Base-by-base conservation (phyloP, 2,329 filamentous ascomycete genomes). In the Aureobasidium sp. region DNA sequence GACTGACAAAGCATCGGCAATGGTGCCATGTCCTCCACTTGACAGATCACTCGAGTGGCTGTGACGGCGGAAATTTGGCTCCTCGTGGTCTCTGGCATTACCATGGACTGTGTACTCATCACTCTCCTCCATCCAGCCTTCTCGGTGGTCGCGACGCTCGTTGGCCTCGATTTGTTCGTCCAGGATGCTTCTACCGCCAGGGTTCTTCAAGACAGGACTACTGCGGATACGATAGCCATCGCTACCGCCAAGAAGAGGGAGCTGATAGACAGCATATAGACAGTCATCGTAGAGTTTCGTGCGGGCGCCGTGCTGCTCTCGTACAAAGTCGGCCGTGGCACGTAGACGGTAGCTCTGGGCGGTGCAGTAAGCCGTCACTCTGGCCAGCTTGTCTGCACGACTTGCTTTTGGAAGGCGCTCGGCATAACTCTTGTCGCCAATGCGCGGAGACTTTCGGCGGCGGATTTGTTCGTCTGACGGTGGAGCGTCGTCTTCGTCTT, bases 241-340 rank as follows among this genome's bases (percentile, higher is more conserved):
- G 51, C 81, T 85, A 1, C 93, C 94, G 2, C 90, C 88, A 60
- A 97, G 80, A 17, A 99, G 78, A 5, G 94, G 94, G 34, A 97
- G 78, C 72, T 97, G 92, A 74, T 99, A 99, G 52, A 96, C 93
- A 29, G 88, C 90, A 72, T 99, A 99, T 27, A 99, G 79, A 71
- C 94, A 99, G 74, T 99, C 94, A 74, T 99, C 94, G 75, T 99
- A 99, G 5, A 97, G 81, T 76, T 99, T 99, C 15, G 93, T 96
- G 76, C 91, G 88, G 0, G 92, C 93, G 36, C 89, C 87, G 76
- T 99, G 94, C 70, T 87, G 88, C 66, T 90, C 89, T 68, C 89
- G 88, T 64, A 97, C 80, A 72, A 99, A 99, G 37, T 90, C 85
- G 15, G 92, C 91, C n/a, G 91, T 91, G 29, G 87, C 84, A 68